Evolutionary conservation across 805 yeast genomes (phyloP).

Genomic region (Cyberlindnera mycetangii): DNA sequence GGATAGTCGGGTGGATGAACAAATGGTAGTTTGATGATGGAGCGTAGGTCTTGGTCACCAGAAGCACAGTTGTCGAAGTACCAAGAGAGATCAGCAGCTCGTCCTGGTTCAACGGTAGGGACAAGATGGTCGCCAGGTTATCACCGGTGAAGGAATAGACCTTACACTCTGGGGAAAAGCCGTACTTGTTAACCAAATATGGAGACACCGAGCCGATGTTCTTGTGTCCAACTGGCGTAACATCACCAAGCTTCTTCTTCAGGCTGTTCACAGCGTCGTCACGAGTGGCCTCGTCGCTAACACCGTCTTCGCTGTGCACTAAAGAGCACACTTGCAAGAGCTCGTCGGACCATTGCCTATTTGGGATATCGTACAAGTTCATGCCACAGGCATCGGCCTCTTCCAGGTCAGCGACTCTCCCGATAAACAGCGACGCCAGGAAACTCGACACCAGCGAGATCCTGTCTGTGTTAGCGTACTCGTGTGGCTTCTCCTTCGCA

Average conservation of each 20-base stretch:
- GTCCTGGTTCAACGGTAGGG: conserved; percentile 71
- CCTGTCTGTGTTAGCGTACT: conserved; percentile 53
- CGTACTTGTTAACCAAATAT: conserved; percentile 65
- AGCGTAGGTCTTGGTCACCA: conserved; percentile 72
- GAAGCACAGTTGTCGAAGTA: conserved; percentile 84
- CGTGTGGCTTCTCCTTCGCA: conserved; percentile 46
- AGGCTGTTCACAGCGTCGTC: conserved; percentile 32
- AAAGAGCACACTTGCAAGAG: conserved; percentile 44
- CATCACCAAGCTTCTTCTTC: conserved; percentile 49
- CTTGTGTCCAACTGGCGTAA: conserved; percentile 47
- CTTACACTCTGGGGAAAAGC: conserved; percentile 53
- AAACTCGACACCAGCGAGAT: conserved; percentile 80
- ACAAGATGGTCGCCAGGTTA: conserved; percentile 81
- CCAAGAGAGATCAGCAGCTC: conserved; percentile 84
- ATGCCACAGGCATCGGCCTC: conserved; percentile 91
- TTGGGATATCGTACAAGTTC: conserved; percentile 76
- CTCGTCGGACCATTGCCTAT: conserved; percentile 51
- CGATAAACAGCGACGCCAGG: conserved; percentile 66
- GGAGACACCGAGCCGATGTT: conserved; percentile 50
- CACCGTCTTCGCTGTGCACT: conserved; percentile 29
- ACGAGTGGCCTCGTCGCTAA: conserved; percentile 10
- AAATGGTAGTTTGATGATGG: conserved; percentile 84
- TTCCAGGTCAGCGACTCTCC: conserved; percentile 62
- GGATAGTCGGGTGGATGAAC: conserved; percentile 82
- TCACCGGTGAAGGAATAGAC: conserved; percentile 86